A percentile compares a stretch with the other conserved stretches of the same genome.
phyloP scores from a whole-genome alignment of 345 rosid genomes.

The Draba incana region DNA sequence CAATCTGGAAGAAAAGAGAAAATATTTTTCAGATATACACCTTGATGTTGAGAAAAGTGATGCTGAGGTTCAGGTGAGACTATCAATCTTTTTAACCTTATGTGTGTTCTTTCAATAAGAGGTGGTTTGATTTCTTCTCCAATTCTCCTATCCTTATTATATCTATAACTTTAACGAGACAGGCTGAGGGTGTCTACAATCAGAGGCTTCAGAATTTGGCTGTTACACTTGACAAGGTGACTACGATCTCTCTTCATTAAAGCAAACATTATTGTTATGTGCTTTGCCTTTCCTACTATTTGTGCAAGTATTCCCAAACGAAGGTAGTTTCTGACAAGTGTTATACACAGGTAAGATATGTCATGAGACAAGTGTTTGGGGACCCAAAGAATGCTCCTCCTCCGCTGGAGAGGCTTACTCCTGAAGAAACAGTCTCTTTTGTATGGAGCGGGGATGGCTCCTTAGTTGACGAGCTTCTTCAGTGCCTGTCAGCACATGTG shows the following conservation, averaged over 20 bases:
- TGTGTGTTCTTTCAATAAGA: slow-evolving; percentile 6
- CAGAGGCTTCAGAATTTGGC: slow-evolving; percentile 99
- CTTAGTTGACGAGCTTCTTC: slow-evolving; percentile 85
- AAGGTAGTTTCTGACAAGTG: slow-evolving; percentile 28
- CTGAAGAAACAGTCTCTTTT: slow-evolving; percentile 69
- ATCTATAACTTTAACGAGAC: slow-evolving; percentile 35
- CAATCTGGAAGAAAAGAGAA: slow-evolving; percentile 91
- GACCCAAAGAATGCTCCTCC: slow-evolving; percentile 98
- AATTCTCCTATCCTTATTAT: slow-evolving; percentile 22
- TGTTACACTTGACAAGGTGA: slow-evolving; percentile 96
- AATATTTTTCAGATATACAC: slow-evolving; percentile 71
- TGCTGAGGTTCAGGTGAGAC: slow-evolving; percentile 97
- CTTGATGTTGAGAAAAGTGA: slow-evolving; percentile 94
- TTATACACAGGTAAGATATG: slow-evolving; percentile 82
- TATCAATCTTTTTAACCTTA: slow-evolving; percentile 21
- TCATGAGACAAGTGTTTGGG: slow-evolving; percentile 85
- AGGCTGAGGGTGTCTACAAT: slow-evolving; percentile 99
- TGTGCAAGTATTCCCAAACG: not conserved
- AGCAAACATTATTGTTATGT: slow-evolving; percentile 18
- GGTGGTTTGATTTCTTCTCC: slow-evolving; percentile 9
- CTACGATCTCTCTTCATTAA: slow-evolving; percentile 24
- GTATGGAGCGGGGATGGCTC: slow-evolving; percentile 95
- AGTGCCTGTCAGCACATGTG: slow-evolving; percentile 73
- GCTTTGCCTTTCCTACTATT: slow-evolving; percentile 18
- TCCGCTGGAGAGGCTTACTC: slow-evolving; percentile 80